Evolutionary conservation across 345 rosid species (phyloP), one percentile per base, ranked within the genome.

Genomic region (Salix udensis): DNA sequence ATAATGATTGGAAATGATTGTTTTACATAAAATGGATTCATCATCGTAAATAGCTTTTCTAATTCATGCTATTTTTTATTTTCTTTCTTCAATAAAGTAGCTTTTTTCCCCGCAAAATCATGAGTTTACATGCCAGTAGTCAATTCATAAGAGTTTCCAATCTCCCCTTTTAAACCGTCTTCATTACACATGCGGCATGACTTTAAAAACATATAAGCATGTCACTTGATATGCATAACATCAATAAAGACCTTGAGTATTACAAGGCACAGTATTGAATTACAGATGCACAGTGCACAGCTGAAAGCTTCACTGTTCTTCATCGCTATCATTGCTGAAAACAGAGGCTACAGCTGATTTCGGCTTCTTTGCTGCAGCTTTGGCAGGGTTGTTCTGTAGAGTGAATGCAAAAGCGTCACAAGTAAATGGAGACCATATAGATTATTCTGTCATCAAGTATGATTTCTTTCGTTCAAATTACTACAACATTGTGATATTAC

Each of bases 281-380:
- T 18, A 34, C 71, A 44, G 80, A 31, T 13, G 48, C 73, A 65
- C 23, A 8, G 53, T 10, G 16, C 44, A 40, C 44, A 40, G 15
- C 68, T 6, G 19, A 30, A 70, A n/a, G n/a, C 44, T 77, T 77
- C 73, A 75, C 81, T 85, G 77, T 74, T 92, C 97, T 61, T 93
- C 96, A 60, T 92, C 99, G 21, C 97, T 92, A 26, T 93, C 94
- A 65, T 91, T 80, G 58, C 92, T 83, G 21, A 96, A 96, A 67
- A 89, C 90, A 0, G 98, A 91, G 53, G 97, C 91, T 7, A 91
- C 88, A 2, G 86, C 81, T 66, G 69, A 67, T 82, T 91, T 93
- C 0, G 92, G 91, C 83, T 91, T 93, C 91, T 93, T 96, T 39
- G 76, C 79, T 39, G 76, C 79, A 46, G 83, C 78, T 81, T 73